Evolutionary conservation across 306 rosid species (phyloP).

Genomic region (Dryas alaskensis): DNA sequence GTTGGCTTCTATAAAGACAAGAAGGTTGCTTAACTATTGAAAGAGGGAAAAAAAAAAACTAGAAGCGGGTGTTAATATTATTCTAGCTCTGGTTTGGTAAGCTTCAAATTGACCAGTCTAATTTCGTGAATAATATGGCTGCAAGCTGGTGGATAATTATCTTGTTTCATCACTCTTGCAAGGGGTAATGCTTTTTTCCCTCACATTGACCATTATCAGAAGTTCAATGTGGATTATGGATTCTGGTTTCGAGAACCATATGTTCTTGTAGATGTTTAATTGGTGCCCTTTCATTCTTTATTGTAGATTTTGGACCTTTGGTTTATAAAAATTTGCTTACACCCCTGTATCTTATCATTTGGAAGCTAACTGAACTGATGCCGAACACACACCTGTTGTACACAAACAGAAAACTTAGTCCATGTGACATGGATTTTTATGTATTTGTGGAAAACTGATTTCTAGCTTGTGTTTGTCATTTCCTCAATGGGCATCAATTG

Average conservation of each 20-base stretch:
- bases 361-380: neutral
- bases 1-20: neutral
- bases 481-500: neutral
- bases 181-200: neutral
- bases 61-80: neutral
- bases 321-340: neutral
- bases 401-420: neutral
- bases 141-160: neutral
- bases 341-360: neutral
- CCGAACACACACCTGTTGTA: neutral
- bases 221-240: neutral
- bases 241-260: neutral
- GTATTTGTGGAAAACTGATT: neutral
- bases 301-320: neutral
- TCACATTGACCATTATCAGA: neutral
- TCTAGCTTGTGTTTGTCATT: conserved; percentile 14
- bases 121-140: neutral
- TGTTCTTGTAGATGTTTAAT: neutral
- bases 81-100: neutral
- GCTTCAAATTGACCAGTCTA: neutral
- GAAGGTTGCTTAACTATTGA: neutral
- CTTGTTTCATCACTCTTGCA: neutral
- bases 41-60: neutral
- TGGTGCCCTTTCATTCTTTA: neutral
- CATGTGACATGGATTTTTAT: neutral